These are phyloP conservation scores for Globisporangium apiculatum DNA, from an alignment of 352 stramenopile genomes.

Conservation along the genomic window DNA sequence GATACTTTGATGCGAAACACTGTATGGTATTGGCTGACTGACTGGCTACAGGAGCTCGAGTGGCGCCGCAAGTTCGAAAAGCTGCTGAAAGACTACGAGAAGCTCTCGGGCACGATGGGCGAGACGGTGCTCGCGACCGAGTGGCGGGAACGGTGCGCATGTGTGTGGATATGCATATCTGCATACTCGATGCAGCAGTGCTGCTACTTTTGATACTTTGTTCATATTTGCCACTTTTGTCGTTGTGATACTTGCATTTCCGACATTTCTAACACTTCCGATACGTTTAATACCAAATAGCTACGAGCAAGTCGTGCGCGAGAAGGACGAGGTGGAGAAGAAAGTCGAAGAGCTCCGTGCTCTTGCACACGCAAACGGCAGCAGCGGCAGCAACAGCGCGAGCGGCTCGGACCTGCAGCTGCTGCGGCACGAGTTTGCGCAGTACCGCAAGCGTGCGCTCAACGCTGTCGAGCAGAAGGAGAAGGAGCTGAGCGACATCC, in stretches of 20 bases:
- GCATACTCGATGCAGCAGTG: too few species aligned
- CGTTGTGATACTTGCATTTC: not conserved
- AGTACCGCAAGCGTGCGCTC: slow-evolving; percentile 70
- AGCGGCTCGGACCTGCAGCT: slow-evolving; percentile 50
- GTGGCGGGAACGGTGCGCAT: slow-evolving; percentile 60
- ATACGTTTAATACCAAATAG: slow-evolving; percentile 8
- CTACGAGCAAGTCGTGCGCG: slow-evolving; percentile 66
- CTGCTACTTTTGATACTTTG: not conserved
- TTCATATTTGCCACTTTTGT: not conserved
- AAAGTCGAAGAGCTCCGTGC: slow-evolving; percentile 63
- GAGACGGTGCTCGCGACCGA: slow-evolving; percentile 80
- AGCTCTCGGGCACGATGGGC: slow-evolving; percentile 80
- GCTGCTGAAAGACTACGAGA: slow-evolving; percentile 80
- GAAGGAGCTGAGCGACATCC: slow-evolving; percentile 63
- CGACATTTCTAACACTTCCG: not conserved
- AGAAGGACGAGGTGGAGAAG: slow-evolving; percentile 75
- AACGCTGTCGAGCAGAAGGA: slow-evolving; percentile 81
- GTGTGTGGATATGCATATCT: too few species aligned
- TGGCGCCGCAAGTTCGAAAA: slow-evolving; percentile 85
- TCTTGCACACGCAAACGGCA: slow-evolving; percentile 23
- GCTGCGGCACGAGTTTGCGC: slow-evolving; percentile 70
- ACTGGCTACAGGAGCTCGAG: slow-evolving; percentile 48
- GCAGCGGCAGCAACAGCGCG: slow-evolving; percentile 15
- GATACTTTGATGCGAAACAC: not conserved
- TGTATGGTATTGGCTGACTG: not conserved